Conservation (phyloP, 768 basidiomycete genomes). For the Termitomyces sp. region DNA sequence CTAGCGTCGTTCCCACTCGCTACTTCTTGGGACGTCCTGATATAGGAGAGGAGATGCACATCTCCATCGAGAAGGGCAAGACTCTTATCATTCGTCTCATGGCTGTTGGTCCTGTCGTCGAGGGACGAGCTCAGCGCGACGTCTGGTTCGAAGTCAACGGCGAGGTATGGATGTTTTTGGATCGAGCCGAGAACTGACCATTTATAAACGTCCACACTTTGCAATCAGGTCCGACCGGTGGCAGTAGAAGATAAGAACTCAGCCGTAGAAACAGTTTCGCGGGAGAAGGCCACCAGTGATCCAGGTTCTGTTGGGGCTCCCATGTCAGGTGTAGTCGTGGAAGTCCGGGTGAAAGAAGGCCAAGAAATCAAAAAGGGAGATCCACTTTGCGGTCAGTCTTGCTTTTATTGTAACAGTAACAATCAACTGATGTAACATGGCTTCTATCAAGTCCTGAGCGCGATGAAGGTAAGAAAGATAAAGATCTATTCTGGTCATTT, state of each 20-base stretch:
- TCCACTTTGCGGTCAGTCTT: slow-evolving; percentile 76
- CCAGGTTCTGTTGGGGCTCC: slow-evolving; percentile 97
- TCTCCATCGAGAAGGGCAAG: slow-evolving; percentile 95
- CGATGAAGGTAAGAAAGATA: slow-evolving; percentile 77
- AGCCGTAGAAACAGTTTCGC: slow-evolving; percentile 88
- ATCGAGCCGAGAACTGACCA: neutral
- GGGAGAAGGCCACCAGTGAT: slow-evolving; percentile 91
- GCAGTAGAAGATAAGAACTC: slow-evolving; percentile 96
- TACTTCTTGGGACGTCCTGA: slow-evolving; percentile 94
- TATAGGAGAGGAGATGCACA: slow-evolving; percentile 93
- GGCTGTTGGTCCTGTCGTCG: slow-evolving; percentile 91
- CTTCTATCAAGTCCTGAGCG: slow-evolving; percentile 68
- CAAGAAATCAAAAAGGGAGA: slow-evolving; percentile 98
- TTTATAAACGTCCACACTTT: slow-evolving; percentile 13
- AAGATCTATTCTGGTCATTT: neutral
- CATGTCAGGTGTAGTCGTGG: slow-evolving; percentile 97
- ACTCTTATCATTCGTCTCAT: slow-evolving; percentile 94
- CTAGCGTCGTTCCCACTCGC: slow-evolving; percentile 91
- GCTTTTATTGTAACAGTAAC: slow-evolving; percentile 9
- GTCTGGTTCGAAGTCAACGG: slow-evolving; percentile 99
- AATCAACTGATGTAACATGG: slow-evolving; percentile 16
- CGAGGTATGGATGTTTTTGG: slow-evolving; percentile 50
- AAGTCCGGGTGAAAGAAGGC: slow-evolving; percentile 96
- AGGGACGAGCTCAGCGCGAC: slow-evolving; percentile 88
- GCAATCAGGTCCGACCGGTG: slow-evolving; percentile 80